A percentile compares a stretch with the other conserved stretches of the same genome.
Conservation (phyloP, 352 stramenopile genomes). For the Phytophthora syringae region DNA sequence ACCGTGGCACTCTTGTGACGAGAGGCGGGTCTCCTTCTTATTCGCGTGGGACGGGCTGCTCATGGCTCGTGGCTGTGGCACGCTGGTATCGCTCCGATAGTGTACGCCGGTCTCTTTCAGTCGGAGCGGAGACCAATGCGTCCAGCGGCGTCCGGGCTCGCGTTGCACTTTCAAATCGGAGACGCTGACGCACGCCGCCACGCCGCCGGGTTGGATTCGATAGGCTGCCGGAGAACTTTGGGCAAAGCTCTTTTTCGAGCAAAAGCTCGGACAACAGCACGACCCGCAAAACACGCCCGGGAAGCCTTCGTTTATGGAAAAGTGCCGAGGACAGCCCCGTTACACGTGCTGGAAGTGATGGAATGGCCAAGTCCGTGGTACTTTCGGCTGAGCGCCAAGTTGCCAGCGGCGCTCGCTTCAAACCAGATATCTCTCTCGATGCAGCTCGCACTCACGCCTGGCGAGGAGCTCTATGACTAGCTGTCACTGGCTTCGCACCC, state of each 20-base stretch:
- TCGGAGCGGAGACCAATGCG: conserved; percentile 7
- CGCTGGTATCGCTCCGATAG: too few relatives aligned
- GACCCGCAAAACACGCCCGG: conserved; percentile 22
- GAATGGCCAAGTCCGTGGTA: conserved; percentile 20
- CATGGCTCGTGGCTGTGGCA: too few relatives aligned
- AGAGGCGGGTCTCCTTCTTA: conserved; percentile 26
- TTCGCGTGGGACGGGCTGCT: conserved; percentile 29
- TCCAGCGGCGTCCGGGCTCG: conserved; percentile 17
- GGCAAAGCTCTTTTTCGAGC: conserved; percentile 31
- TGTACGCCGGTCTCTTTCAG: too few relatives aligned
- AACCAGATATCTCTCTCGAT: conserved; percentile 6
- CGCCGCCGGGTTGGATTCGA: not conserved
- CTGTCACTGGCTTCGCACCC: not conserved
- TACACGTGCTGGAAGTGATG: conserved; percentile 15
- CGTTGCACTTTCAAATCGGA: conserved; percentile 33
- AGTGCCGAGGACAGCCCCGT: conserved; percentile 27
- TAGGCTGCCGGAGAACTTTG: not conserved
- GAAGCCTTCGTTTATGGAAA: conserved; percentile 30
- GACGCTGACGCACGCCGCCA: conserved; percentile 29
- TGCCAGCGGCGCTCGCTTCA: conserved; percentile 5
- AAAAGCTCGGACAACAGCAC: conserved; percentile 26
- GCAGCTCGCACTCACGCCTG: not conserved
- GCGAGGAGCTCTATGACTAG: not conserved
- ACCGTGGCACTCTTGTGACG: conserved; percentile 9
- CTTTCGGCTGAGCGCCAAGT: conserved; percentile 1